Base-by-base conservation (phyloP, 2,329 filamentous ascomycete species). In the Alternaria hordeiaustralica region DNA sequence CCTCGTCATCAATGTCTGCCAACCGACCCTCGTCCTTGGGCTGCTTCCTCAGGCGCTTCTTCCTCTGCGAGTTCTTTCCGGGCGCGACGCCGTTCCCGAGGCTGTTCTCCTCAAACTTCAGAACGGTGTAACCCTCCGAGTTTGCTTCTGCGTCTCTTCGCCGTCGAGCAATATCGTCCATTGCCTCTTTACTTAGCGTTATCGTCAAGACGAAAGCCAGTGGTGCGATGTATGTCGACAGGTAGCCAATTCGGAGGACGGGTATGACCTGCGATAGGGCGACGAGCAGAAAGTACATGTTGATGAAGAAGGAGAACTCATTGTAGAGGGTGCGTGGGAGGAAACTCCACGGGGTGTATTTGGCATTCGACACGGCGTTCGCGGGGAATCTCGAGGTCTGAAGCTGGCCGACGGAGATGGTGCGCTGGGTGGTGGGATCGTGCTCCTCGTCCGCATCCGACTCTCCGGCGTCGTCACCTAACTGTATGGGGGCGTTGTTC, bases 261-360 rank as follows among this genome's bases (percentile, higher is more conserved):
- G 94, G 94, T 74, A 99, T 94, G 46, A 93, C 90, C 81, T 99
- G 96, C 41, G 95, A 98, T 54, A 98, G 82, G 7, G 96, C 96
- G 54, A 99, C 96, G 25, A 98, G 89, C 60, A 99, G 85, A 79
- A 99, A 99, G 79, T 99, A 99, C 85, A 98, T 93, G 86, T 99
- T 99, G 86, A 99, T 97, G 83, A 99, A 99, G 84, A 98, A 99
- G 63, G 95, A 97, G 79, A 99, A 99, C 78, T 99, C 96, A 82
- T 98, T 98, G 82, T 97, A 99, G 21, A 99, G 85, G 0, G 96
- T 99, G 56, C 95, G 86, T 3, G 96, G 96, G 13, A 99, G 86
- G 80, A 99, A 99, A 56, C 92, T 97, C 84, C 94, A 91, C 1
- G 94, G 89, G 28, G 95, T 98, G 80, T 99, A 99, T 85, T 98